Evolutionary conservation across 441 rosid species (phyloP), one percentile per base, ranked within the genome.

Genomic region (Croton setiger): DNA sequence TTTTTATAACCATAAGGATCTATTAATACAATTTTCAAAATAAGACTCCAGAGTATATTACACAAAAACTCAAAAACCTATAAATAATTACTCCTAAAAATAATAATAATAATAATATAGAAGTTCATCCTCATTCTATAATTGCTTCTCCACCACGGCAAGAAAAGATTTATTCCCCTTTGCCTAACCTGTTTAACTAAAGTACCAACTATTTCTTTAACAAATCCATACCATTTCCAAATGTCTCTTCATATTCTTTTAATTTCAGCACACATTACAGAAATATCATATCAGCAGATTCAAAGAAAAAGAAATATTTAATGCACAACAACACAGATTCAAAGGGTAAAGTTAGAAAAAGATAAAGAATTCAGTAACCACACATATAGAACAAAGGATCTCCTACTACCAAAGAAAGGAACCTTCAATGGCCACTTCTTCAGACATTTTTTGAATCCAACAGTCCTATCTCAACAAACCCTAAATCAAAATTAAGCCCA

Each of bases 391-490:
- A 49, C 20, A 17, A 51, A 23, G 47, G 39, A 23, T 74, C 33
- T 69, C 84, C 83, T 54, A 66, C 60, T 63, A 67, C n/a, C 78
- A 81, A 90, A 87, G 93, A 64, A 89, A 90, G 72, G 93, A 74
- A 90, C 84, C 86, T 73, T 69, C 4, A 31, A 47, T n/a, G 18
- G 63, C 51, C 69, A 39, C 57, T 68, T 82, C 76, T 76, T 74
- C 67, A 64, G 71, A 41, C 72, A 14, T 3, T 47, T 67, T 20
- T 6, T 6, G 20, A n/a, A 12, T 61, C 60, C 49, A 23, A 47
- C 17, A 47, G 37, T 68, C 49, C 75, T 51, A 35, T 11, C n/a
- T 48, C 72, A 44, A 27, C 63, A 41, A 54, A 36, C 54, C 56
- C 59, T 21, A 37, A 53, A 37, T 20, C 35, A 52, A 52, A 20